Conservation (phyloP, 345 rosid species). For the Bruguiera parviflora region DNA sequence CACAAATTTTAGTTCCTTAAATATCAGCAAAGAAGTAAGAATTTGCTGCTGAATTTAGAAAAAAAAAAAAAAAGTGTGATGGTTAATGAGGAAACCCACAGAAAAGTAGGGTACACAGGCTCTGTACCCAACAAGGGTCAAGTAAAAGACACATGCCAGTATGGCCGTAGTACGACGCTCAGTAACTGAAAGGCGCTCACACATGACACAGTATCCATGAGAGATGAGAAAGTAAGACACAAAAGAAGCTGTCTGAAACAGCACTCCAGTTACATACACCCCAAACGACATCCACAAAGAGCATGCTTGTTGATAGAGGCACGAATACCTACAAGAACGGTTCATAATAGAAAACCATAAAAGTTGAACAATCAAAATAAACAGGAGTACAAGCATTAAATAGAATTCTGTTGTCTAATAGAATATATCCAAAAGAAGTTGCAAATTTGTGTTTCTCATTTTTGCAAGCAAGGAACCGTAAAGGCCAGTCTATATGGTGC, state of each 20-base stretch:
- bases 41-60: constrained; percentile 1
- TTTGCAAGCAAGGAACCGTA: neutral
- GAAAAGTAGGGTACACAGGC: constrained; percentile 92
- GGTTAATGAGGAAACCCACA: constrained; percentile 38
- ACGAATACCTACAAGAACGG: constrained; percentile 67
- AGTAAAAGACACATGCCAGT: constrained; percentile 73
- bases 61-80: neutral
- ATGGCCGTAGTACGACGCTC: constrained; percentile 85
- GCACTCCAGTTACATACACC: constrained; percentile 85
- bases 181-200: constrained; percentile 70
- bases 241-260: constrained; percentile 86
- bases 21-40: constrained; percentile 1
- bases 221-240: constrained; percentile 88
- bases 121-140: constrained; percentile 89
- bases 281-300: constrained; percentile 98
- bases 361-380: neutral
- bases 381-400: neutral
- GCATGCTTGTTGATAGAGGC: constrained; percentile 73
- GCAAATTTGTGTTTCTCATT: neutral
- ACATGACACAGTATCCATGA: constrained; percentile 86
- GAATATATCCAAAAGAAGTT: neutral
- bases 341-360: neutral
- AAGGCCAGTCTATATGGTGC: neutral
- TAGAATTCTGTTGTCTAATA: no score
- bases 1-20: neutral